Percentiles rank a stretch among this genome's conserved stretches.
phyloP scores from a whole-genome alignment of 352 stramenopile species.

The Paralagenidium karlingii region DNA sequence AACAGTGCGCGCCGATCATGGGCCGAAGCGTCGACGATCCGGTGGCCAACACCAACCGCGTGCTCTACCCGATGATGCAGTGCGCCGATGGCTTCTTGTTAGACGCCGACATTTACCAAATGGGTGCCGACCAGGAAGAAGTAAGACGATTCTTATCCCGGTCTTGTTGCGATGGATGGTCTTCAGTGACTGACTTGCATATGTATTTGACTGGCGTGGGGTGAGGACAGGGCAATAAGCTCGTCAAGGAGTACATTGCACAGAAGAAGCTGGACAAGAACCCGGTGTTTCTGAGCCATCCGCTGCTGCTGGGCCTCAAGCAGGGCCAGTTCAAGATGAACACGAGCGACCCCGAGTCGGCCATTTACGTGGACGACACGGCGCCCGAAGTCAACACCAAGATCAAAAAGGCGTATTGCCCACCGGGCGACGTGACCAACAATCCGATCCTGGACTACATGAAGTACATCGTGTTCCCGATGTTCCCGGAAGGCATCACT shows the following conservation, averaged over 20 bases:
- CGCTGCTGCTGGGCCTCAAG: slow-evolving; percentile 97
- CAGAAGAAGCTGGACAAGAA: slow-evolving; percentile 69
- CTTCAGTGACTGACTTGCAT: too few relatives aligned
- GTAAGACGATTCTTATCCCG: too few relatives aligned
- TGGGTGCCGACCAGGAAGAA: slow-evolving; percentile 96
- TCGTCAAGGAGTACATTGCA: slow-evolving; percentile 95
- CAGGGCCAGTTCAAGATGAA: slow-evolving; percentile 99
- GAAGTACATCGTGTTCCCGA: slow-evolving; percentile 91
- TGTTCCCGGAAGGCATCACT: slow-evolving; percentile 49
- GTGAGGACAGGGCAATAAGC: too few relatives aligned
- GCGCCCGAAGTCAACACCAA: slow-evolving; percentile 92
- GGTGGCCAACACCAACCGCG: slow-evolving; percentile 85
- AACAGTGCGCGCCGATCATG: slow-evolving; percentile 99
- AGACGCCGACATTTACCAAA: slow-evolving; percentile 97
- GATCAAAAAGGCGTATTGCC: slow-evolving; percentile 99
- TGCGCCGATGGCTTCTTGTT: slow-evolving; percentile 98
- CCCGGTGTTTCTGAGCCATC: slow-evolving; percentile 94
- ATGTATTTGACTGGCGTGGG: too few relatives aligned
- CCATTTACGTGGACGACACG: slow-evolving; percentile 98
- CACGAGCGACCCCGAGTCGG: slow-evolving; percentile 95
- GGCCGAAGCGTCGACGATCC: slow-evolving; percentile 77
- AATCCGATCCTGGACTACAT: slow-evolving; percentile 97
- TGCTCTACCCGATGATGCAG: slow-evolving; percentile 97
- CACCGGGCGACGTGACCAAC: slow-evolving; percentile 65
- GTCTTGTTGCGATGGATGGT: too few relatives aligned